Evolutionary conservation across 1,284 basidiomycete species (phyloP), one percentile per base, ranked within the genome.

Genomic region (Microbotryum lychnidis-dioicae): DNA sequence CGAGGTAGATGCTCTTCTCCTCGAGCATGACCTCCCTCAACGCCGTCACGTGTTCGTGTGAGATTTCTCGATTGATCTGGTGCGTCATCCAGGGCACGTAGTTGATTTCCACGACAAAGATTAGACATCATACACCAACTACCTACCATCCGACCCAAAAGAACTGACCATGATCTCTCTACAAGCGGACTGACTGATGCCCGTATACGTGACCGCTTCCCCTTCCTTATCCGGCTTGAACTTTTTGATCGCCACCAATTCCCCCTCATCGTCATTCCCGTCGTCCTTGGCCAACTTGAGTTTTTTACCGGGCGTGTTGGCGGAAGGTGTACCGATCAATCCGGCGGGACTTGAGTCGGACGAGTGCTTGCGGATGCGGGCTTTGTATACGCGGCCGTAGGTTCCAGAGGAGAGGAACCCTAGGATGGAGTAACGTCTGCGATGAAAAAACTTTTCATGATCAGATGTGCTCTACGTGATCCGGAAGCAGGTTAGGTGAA

Each of bases 161-260:
- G 25, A 21, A 79, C 88, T 71, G 69, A 93, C 90, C 65, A 91
- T 90, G 69, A 97, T 98, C 76, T 98, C 94, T 64, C 91, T 81
- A 72, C 93, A 89, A 20, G 93, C 96, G 76, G 89, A 93, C 78
- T 97, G 96, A 73, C 90, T 94, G 72, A 99, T 94, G 6, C 96
- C 96, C 9, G 92, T 96, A 75, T 97, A 98, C 1, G 89, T 90
- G 56, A 87, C 78, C 6, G 67, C 85, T 73, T 96, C 92, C 42
- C 91, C 91, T 77, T 96, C 92, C 75, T 97, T 97, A 79, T 98
- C 96, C 0, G 94, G 93, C 75, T 99, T 99, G 80, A 98, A 98
- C 76, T 98, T 99, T 79, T 99, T 99, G 79, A 98, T 97, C 5
- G 94, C 96, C 72, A 91, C 88, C 54, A 94, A 81, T 60, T 79